phyloP scores from a whole-genome alignment of 2,329 filamentous ascomycete species.

The Furcasterigmium sp. region DNA sequence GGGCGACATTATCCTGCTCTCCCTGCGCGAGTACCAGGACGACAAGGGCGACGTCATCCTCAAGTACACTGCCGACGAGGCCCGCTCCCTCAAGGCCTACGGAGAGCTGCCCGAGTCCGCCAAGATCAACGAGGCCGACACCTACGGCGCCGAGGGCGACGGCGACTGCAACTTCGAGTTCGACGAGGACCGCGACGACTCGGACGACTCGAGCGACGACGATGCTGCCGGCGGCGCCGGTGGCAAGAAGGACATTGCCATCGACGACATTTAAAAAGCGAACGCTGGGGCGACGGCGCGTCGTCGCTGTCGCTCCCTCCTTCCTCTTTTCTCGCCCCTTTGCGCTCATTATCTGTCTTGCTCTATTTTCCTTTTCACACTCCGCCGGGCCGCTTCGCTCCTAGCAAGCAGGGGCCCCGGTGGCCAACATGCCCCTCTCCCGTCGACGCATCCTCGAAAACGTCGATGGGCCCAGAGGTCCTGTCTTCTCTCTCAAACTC shows the following conservation, averaged over 20 bases:
- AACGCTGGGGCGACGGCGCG: too few relatives aligned
- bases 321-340: not conserved
- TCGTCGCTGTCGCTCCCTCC: not conserved
- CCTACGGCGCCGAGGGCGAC: conserved; percentile 84
- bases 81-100: conserved; percentile 90
- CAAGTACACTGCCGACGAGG: conserved; percentile 96
- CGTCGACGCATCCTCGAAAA: not conserved
- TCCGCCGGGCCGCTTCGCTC: not conserved
- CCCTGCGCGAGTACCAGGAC: conserved; percentile 87
- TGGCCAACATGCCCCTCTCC: conserved; percentile 9
- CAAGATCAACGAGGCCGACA: conserved; percentile 99
- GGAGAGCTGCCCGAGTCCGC: conserved; percentile 94
- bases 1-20: conserved; percentile 87
- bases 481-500: conserved; percentile 64
- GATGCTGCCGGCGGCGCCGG: conserved; percentile 50
- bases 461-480: not conserved
- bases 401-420: conserved; percentile 1
- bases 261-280: conserved; percentile 95
- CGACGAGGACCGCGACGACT: conserved; percentile 78
- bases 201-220: conserved; percentile 46
- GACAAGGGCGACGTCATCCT: conserved; percentile 96
- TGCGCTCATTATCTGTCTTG: too few relatives aligned
- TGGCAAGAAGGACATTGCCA: conserved; percentile 74
- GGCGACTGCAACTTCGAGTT: conserved; percentile 98
- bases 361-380: not conserved